Evolutionary conservation across 1,139 yeast species (phyloP), one percentile per base, ranked within the genome.

Genomic region (Candida sanyaensis): DNA sequence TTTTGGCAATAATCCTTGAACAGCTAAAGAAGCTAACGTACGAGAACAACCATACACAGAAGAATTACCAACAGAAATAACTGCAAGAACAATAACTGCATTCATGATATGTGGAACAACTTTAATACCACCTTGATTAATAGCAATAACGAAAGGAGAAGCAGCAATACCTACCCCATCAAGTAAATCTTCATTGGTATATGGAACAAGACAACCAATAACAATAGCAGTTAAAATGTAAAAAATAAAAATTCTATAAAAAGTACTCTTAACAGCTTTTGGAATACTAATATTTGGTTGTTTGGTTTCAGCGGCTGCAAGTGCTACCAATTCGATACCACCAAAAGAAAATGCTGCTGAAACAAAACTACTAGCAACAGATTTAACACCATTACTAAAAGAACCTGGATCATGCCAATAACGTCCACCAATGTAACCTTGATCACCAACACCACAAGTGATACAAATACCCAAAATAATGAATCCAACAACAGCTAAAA

Each of bases 321-420:
- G 73, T 47, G 95, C 95, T 49, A 86, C 86, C 61, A 77, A 65
- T 57, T 75, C 80, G 23, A 77, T 68, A 41, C 74, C 74, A 34
- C 73, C 91, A 60, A 88, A 86, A 4, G 96, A 83, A 67, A 89
- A 91, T 6, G 96, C 95, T 27, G 96, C 95, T 30, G 86, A 81
- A 44, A 91, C 90, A 59, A 91, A 87, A 30, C 87, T 87, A n/a
- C 88, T 73, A 59, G 90, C 81, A 28, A 89, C 83, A 56, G 97
- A 97, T 63, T 90, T 89, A 80, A 88, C 50, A 73, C 80, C 79
- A 62, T 71, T 50, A 73, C 78, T 69, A 75, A 75, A 75, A 0
- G 89, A 62, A 8, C 78, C 79, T 1, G 78, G 77, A 33, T 66
- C 45, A 42, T 62, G 64, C 78, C 79, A 75, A 58, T 71, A 69